phyloP scores from a whole-genome alignment of 202 grass and related monocot species.

The Panicum hallii region DNA sequence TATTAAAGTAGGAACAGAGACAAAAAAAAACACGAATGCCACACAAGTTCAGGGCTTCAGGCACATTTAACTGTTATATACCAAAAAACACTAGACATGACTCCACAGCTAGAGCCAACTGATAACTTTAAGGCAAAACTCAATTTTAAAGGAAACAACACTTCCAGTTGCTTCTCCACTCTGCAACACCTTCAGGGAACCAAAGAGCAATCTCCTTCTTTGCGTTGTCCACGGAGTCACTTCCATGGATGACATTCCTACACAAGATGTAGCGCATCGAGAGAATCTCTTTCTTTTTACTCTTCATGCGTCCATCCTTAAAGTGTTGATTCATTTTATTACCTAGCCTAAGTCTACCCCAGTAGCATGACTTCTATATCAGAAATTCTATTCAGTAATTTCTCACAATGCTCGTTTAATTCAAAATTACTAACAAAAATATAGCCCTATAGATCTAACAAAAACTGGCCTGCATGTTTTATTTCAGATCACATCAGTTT shows the following conservation, averaged over 20 bases:
- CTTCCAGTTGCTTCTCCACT: slow-evolving; percentile 72
- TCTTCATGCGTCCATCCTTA: no score
- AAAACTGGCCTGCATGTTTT: neutral
- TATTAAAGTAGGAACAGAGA: neutral
- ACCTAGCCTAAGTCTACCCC: no score
- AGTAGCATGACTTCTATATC: no score
- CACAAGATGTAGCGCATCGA: neutral
- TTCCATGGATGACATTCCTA: slow-evolving; percentile 95
- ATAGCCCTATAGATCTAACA: no score
- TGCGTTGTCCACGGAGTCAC: slow-evolving; percentile 79
- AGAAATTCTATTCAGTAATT: no score
- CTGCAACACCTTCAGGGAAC: slow-evolving; percentile 77
- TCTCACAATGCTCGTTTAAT: no score
- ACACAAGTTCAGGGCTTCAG: slow-evolving; percentile 39
- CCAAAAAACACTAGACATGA: slow-evolving; percentile 15
- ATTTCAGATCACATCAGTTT: slow-evolving; percentile 12
- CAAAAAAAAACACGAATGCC: slow-evolving; percentile 22
- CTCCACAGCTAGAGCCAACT: slow-evolving; percentile 29
- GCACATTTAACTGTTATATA: slow-evolving; percentile 27
- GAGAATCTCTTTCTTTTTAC: no score
- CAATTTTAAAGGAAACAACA: slow-evolving; percentile 26
- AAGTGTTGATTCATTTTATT: no score
- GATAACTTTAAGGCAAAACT: slow-evolving; percentile 26
- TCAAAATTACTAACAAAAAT: no score
- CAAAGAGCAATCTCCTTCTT: slow-evolving; percentile 93